These are phyloP conservation scores for Peronospora destructor DNA, from an alignment of 352 stramenopile genomes.

Conservation along the genomic window DNA sequence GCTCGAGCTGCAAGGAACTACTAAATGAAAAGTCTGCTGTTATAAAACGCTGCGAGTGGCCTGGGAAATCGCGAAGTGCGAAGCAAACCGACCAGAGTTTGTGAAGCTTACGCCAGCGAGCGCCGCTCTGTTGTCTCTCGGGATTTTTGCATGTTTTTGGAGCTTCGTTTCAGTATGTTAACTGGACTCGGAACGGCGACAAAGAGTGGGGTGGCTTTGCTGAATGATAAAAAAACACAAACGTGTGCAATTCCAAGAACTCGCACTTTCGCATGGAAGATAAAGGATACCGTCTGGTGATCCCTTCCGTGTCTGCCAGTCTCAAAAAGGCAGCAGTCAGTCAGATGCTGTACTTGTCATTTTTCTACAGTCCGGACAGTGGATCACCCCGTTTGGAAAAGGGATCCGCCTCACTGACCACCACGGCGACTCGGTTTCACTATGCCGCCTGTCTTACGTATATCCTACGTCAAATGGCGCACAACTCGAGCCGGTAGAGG, in stretches of 20 bases:
- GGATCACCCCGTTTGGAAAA: conserved; percentile 12
- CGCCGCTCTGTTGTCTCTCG: conserved; percentile 26
- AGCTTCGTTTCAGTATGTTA: conserved; percentile 27
- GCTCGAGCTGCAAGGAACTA: conserved; percentile 26
- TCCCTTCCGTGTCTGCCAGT: conserved; percentile 2
- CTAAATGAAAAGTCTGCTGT: not conserved
- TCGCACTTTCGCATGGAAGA: not conserved
- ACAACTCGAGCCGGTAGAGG: no score
- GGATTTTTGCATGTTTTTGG: conserved; percentile 31
- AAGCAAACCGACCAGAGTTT: conserved; percentile 6
- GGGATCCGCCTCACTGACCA: conserved; percentile 12
- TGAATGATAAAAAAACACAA: no score
- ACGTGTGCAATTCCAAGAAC: no score
- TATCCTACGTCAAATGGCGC: conserved; percentile 10
- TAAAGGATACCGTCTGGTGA: conserved; percentile 3
- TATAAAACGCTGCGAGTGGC: conserved; percentile 1
- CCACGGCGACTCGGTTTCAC: conserved; percentile 13
- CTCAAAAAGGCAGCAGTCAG: not conserved
- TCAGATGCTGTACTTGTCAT: not conserved
- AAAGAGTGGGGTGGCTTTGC: conserved; percentile 5
- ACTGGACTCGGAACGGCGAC: conserved; percentile 21
- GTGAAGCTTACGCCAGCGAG: conserved; percentile 23
- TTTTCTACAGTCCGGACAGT: conserved; percentile 1
- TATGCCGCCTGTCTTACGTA: conserved; percentile 23
- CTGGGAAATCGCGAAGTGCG: conserved; percentile 27